Base-by-base conservation (phyloP, 192 early-diverging fungal species). In the Phlyctochytrium planicorne region DNA sequence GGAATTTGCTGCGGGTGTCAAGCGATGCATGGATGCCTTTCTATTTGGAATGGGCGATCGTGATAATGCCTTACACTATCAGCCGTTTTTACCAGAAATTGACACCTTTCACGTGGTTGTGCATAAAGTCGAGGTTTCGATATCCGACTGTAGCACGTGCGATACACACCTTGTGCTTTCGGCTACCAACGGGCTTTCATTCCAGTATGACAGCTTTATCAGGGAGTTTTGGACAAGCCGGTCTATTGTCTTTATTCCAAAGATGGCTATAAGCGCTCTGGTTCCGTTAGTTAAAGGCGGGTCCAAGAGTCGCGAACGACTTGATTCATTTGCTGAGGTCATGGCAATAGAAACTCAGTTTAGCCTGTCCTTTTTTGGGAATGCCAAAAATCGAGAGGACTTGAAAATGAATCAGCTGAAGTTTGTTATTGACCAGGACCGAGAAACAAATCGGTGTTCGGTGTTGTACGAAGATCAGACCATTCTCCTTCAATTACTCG, bases 161-260 rank as follows among this genome's bases (percentile, higher is more conserved):
- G 10, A 14, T 47, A 14, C 40, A 47, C 20, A 20, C 40, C 40
- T 47, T 47, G 40, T 20, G 20, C 40, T n/a, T n/a, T n/a, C 12
- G n/a, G 40, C 40, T 50, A 14, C 14, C 6, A 30, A 88, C 3
- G 91, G 91, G 0, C 60, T 91, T n/a, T 72, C 74, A 14, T 47
- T 90, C 1, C 84, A 91, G 52, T 80, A 81, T 64, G 90, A 92
- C 53, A 84, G 87, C 53, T 67, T 90, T 0, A 74, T 88, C 53
- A 87, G 84, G 40, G 74, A 73, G 14, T 76, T 80, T 34, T 90
- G 87, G 68, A 75, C 62, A 23, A 75, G 74, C 55, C 79, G 84
- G 20, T 76, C 83, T 4, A 75, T 81, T 10, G 36, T 91, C 0
- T 82, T 88, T 52, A 34, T 91, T 17, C 89, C 89, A 24, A 74